phyloP scores from a whole-genome alignment of 139 green algal species.

The Tetratostichococcus sp. region DNA sequence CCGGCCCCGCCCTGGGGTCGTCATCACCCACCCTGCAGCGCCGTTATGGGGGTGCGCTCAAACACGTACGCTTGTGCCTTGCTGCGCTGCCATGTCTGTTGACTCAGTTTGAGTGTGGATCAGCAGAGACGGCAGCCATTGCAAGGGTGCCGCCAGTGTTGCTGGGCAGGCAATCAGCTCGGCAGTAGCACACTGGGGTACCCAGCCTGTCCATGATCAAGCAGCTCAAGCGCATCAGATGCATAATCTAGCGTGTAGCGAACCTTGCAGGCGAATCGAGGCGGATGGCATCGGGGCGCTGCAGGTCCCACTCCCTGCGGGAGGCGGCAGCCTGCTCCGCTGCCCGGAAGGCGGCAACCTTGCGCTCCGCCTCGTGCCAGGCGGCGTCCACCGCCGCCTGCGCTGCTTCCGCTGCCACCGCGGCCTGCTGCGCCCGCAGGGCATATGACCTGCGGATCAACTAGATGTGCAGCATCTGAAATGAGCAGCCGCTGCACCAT shows the following conservation, averaged over 20 bases:
- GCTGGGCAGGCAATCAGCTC: too few relatives aligned
- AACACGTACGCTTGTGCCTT: too few relatives aligned
- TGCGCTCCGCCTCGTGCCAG: slow-evolving; percentile 17
- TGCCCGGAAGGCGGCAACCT: slow-evolving; percentile 38
- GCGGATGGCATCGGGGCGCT: slow-evolving; percentile 51
- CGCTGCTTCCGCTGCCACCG: slow-evolving; percentile 36
- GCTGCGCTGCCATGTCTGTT: too few relatives aligned
- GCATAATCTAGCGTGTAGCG: too few relatives aligned
- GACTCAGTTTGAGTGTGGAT: too few relatives aligned
- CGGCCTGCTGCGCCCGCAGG: slow-evolving; percentile 41
- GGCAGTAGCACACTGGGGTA: background rate
- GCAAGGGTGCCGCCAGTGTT: too few relatives aligned
- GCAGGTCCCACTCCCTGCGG: slow-evolving; percentile 67
- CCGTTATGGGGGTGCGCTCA: too few relatives aligned
- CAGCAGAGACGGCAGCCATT: too few relatives aligned
- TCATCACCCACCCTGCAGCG: slow-evolving; percentile 57
- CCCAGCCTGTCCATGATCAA: background rate
- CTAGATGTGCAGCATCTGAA: background rate
- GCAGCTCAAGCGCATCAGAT: background rate
- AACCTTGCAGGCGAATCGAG: slow-evolving; percentile 47
- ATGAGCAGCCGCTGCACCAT: background rate
- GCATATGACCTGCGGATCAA: slow-evolving; percentile 38
- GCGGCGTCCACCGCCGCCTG: slow-evolving; percentile 42
- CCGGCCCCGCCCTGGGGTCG: slow-evolving; percentile 48
- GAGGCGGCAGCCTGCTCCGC: slow-evolving; percentile 50